phyloP scores from a whole-genome alignment of 176 grass and related monocot genomes.

The Hordeum vulgare region MorexV3_pseudomolecules_assembly NC_058522.1:331496585-331497084 shows the following conservation, averaged over 20 bases:
- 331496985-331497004: slow-evolving; percentile 82
- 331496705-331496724: slow-evolving; percentile 73
- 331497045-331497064: slow-evolving; percentile 22
- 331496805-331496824: slow-evolving; percentile 70
- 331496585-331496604: slow-evolving; percentile 70
- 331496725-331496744: slow-evolving; percentile 58
- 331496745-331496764: slow-evolving; percentile 79
- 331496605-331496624: slow-evolving; percentile 79
- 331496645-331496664: slow-evolving; percentile 69
- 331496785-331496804: slow-evolving; percentile 68
- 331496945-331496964: slow-evolving; percentile 66
- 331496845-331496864: slow-evolving; percentile 76
- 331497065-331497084: background rate
- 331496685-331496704: slow-evolving; percentile 82
- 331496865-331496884: slow-evolving; percentile 94
- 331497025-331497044: slow-evolving; percentile 67
- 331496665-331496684: slow-evolving; percentile 88
- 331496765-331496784: slow-evolving; percentile 68
- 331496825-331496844: slow-evolving; percentile 75
- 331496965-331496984: slow-evolving; percentile 67
- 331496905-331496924: slow-evolving; percentile 66
- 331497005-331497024: slow-evolving; percentile 81
- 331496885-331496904: slow-evolving; percentile 77
- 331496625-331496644: slow-evolving; percentile 72
- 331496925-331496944: slow-evolving; percentile 64